Evolutionary conservation across 495 filamentous ascomycete species (phyloP), one percentile per base, ranked within the genome.

Genomic region (Xylaria grammica): DNA sequence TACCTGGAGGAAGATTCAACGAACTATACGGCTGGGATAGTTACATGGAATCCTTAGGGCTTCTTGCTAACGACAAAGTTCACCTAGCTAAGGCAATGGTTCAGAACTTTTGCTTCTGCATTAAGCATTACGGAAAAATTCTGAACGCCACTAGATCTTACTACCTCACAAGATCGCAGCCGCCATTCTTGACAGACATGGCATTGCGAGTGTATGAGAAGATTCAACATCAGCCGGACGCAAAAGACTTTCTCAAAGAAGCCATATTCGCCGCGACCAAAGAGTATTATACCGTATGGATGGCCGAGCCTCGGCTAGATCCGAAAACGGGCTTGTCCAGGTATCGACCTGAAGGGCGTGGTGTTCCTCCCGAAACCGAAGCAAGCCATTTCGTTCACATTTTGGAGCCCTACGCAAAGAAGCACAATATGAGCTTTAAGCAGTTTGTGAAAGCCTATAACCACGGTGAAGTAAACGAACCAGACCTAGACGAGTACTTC

Each of bases 11-110:
- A 17, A 85, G 95, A 27, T 99, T 99, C 86, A 99, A 98, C 76
- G 95, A 99, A 73, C 75, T 98, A 24, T 99, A 99, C 71, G 92
- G 86, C 17, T 99, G 95, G 95, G 95, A 99, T 74, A 96, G 91
- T 72, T 98, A 96, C 78, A 97, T 99, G 91, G 92, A 92, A 69
- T 92, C 94, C 8, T 80, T 97, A 10, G 93, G 94, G 4, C 82
- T 99, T 65, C 76, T 97, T 42, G 87, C 88, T 64, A 90, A 93
- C 72, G 90, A 91, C 70, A 89, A 90, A 51, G 87, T 90, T 38
- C 85, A 96, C 70, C 78, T 99, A 42, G 92, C 91, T 60, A 96
- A 96, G 77, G 85, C 90, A 26, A 98, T 98, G 91, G 92, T 98
- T 34, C 78, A 86, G 67, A 94, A 99, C 78, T 98, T 98, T 77